Conservation (phyloP, 2,329 filamentous ascomycete genomes). For the Bipolaris cookei region DNA sequence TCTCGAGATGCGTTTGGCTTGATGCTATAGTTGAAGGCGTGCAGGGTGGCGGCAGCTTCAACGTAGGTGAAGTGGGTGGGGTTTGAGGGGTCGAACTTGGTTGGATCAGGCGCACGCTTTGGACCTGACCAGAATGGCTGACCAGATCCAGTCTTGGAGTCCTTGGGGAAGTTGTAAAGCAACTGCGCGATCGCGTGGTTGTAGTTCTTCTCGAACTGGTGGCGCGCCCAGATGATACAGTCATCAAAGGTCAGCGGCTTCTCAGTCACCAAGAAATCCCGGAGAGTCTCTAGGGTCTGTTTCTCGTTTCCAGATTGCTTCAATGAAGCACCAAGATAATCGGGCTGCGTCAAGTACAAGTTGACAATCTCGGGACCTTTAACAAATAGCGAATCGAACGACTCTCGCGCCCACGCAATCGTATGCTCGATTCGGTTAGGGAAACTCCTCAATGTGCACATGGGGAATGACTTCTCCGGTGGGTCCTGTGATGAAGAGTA, state of each 20-base stretch:
- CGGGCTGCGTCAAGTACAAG: slow-evolving; percentile 86
- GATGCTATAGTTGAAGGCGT: slow-evolving; percentile 98
- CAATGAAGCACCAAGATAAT: slow-evolving; percentile 84
- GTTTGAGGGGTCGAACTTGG: slow-evolving; percentile 87
- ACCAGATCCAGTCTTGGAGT: slow-evolving; percentile 84
- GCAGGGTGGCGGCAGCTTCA: slow-evolving; percentile 85
- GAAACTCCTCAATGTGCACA: slow-evolving; percentile 97
- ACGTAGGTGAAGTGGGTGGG: slow-evolving; percentile 87
- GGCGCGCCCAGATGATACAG: slow-evolving; percentile 93
- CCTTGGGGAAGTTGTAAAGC: slow-evolving; percentile 96
- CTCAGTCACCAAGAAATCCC: slow-evolving; percentile 88
- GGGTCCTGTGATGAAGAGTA: slow-evolving; percentile 98
- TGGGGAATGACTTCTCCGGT: slow-evolving; percentile 97
- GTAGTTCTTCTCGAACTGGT: slow-evolving; percentile 95
- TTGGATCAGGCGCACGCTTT: slow-evolving; percentile 90
- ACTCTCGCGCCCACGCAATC: slow-evolving; percentile 95
- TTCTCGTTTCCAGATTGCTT: slow-evolving; percentile 97
- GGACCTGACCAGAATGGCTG: slow-evolving; percentile 97
- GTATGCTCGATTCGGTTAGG: slow-evolving; percentile 99
- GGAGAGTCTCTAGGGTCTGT: slow-evolving; percentile 86
- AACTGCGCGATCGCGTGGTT: slow-evolving; percentile 96
- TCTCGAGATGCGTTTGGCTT: slow-evolving; percentile 77
- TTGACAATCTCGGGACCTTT: slow-evolving; percentile 94
- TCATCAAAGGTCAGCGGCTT: slow-evolving; percentile 93
- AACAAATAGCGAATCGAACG: slow-evolving; percentile 93